Conservation (phyloP, 139 green algal genomes). For the Dunaliella sp. region DNA sequence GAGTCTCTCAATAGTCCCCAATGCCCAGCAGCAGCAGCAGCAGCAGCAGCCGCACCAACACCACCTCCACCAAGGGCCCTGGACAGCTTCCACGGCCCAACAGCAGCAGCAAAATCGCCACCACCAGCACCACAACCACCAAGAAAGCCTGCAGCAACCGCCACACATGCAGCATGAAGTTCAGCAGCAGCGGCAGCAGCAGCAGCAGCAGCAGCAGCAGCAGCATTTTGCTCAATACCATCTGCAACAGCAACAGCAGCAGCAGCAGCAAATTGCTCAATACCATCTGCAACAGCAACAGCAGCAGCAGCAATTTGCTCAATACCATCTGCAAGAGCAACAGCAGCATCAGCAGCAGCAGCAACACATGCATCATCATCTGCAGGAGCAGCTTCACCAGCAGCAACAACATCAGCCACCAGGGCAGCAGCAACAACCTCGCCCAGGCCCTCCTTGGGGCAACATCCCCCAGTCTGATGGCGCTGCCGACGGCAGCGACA, state of each 20-base stretch:
- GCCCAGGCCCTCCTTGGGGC: background rate
- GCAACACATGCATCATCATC: slow-evolving; percentile 23
- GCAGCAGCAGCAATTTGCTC: background rate
- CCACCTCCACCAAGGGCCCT: no score
- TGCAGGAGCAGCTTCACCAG: slow-evolving; percentile 9
- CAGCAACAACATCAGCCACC: background rate
- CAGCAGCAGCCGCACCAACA: no score
- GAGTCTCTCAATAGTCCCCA: no score
- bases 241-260: slow-evolving; percentile 14
- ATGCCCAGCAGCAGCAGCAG: no score
- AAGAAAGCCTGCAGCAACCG: no score
- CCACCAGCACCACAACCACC: no score
- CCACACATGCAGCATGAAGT: background rate
- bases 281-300: background rate
- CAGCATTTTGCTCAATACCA: background rate
- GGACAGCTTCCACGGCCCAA: no score
- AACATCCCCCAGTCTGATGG: slow-evolving; percentile 37
- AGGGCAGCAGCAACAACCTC: slow-evolving; percentile 2
- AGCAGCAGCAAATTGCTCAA: background rate
- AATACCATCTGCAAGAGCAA: background rate
- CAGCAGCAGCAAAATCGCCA: no score
- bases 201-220: slow-evolving; percentile 3
- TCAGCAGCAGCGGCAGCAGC: slow-evolving; percentile 9
- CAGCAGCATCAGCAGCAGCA: slow-evolving; percentile 24
- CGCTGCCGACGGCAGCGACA: slow-evolving; percentile 17